Base-by-base conservation (phyloP, 805 yeast species). In the Yamadazyma paraphyllophila region DNA sequence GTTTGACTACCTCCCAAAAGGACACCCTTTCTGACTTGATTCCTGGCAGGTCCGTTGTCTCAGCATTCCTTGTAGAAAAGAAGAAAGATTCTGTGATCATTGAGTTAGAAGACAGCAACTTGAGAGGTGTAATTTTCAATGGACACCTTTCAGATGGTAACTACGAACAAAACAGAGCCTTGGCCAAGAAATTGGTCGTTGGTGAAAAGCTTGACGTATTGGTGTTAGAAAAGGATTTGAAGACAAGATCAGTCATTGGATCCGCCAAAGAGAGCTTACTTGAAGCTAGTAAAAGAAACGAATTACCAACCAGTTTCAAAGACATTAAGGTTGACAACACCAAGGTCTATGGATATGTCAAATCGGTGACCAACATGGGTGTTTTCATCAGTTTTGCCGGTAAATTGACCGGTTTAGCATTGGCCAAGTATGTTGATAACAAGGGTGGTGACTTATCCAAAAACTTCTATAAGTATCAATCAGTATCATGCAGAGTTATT, bases 341-440 rank as follows among this genome's bases (percentile, higher is more conserved):
- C 17, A 57, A 69, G 25, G 64, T 88, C 43, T 76, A 78, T 46
- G 99, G 98, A 36, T 91, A 74, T 61, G 80, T 92, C 33, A 85
- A 81, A 53, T 83, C 90, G 14, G 80, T 85, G 14, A 87, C 95
- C n/a, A 76, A 75, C 37, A 76, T 76, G 60, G 98, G 98, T 52
- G 71, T 89, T 10, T 92, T 92, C 61, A 85, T 92, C 47, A 78
- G 84, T 0, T 92, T 92, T 65, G 88, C 83, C 46, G 85, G 86
- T 51, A 79, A 77, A 44, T 77, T 92, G 51, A 87, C 88, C 27
- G 98, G 97, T 43, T 74, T 92, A 52, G 85, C 89, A 3, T 76
- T 88, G 49, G 86, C 91, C 45, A 81, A 83, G 58, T 81, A 83
- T 55, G 86, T 86, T 16, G 72, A 81, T 4, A 78, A 77, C 29